Evolutionary conservation across 2,329 filamentous ascomycete species (phyloP), one percentile per base, ranked within the genome.

Genomic region (Chalaropsis ovoidea): DNA sequence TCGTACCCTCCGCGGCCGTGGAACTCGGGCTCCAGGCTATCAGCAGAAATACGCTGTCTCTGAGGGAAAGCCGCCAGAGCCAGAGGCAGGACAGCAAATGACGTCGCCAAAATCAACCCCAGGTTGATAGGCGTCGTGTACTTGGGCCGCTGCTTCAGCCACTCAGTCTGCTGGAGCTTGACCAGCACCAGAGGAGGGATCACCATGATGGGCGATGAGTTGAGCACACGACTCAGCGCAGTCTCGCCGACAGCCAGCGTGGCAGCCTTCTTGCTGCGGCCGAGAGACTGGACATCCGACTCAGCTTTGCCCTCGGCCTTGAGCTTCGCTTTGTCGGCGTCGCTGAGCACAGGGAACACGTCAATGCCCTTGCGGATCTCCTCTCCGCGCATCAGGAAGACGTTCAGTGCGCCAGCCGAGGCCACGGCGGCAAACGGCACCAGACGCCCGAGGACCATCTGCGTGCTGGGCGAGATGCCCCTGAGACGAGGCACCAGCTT

Each of bases 391-490:
- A 99, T 99, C 65, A 99, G 83, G 77, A 96, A 95, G 31, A 96
- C 94, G 76, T 99, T 99, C 69, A 99, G 81, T 1, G 86, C 90
- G 72, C 91, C 92, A 3, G 94, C 94, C 67, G 86, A 89, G 39
- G 93, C 93, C 11, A 99, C 94, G 13, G 94, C 94, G 0, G 93
- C 94, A 73, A 99, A 99, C 31, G 94, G 94, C 6, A 97, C 92
- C 8, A 99, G 83, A n/a, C 94, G 86, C 65, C 85, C 82, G 2
- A 97, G 84, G 22, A 95, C 84, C 47, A 87, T 81, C 68, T 86
- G 86, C 2, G 92, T 88, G 64, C 84, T 84, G 0, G 90, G 89
- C 17, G 87, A 84, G 60, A 97, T 79, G 67, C 82, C 78, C 74
- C 88, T 90, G 39, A 99, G 80, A 8, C 91, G 86, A 10, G 92